Percentiles rank a stretch among this genome's conserved stretches.
phyloP scores from a whole-genome alignment of 805 yeast genomes.

The Kregervanrija delftensis region DNA sequence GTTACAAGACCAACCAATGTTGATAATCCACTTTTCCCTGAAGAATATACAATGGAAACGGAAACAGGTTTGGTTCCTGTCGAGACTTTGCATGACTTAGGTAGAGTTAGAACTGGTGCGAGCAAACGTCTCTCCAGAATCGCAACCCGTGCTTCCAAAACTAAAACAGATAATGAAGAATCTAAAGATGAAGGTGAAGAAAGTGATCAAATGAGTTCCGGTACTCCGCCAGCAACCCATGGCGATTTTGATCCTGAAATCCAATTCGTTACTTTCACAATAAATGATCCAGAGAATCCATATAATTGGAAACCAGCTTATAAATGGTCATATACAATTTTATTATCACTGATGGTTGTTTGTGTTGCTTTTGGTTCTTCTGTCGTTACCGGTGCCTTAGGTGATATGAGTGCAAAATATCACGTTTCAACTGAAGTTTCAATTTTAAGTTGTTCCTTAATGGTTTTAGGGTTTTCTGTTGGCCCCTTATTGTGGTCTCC shows the following conservation, averaged over 20 bases:
- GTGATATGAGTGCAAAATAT: slow-evolving; percentile 57
- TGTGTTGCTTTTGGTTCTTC: slow-evolving; percentile 93
- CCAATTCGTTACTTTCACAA: slow-evolving; percentile 76
- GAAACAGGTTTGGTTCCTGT: slow-evolving; percentile 84
- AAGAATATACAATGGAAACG: slow-evolving; percentile 85
- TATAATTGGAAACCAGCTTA: slow-evolving; percentile 62
- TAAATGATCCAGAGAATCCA: slow-evolving; percentile 85
- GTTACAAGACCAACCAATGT: slow-evolving; percentile 47
- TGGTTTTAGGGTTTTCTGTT: slow-evolving; percentile 83
- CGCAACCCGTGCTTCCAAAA: slow-evolving; percentile 20
- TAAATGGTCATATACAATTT: slow-evolving; percentile 63
- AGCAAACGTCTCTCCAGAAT: slow-evolving; percentile 14
- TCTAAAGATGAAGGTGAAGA: slow-evolving; percentile 15
- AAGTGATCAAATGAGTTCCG: slow-evolving; percentile 18
- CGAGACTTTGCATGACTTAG: slow-evolving; percentile 58
- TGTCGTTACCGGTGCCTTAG: slow-evolving; percentile 79
- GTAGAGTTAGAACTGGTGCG: slow-evolving; percentile 36
- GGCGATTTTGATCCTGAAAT: slow-evolving; percentile 50
- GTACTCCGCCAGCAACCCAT: slow-evolving; percentile 1
- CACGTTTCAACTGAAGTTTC: slow-evolving; percentile 75
- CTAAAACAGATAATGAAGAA: slow-evolving; percentile 14
- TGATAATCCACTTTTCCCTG: slow-evolving; percentile 76
- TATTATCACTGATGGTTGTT: slow-evolving; percentile 67
- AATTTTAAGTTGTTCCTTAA: slow-evolving; percentile 69
- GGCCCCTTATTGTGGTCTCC: slow-evolving; percentile 93